phyloP scores from a whole-genome alignment of 768 basidiomycete species.

The Suillus clintonianus region DNA sequence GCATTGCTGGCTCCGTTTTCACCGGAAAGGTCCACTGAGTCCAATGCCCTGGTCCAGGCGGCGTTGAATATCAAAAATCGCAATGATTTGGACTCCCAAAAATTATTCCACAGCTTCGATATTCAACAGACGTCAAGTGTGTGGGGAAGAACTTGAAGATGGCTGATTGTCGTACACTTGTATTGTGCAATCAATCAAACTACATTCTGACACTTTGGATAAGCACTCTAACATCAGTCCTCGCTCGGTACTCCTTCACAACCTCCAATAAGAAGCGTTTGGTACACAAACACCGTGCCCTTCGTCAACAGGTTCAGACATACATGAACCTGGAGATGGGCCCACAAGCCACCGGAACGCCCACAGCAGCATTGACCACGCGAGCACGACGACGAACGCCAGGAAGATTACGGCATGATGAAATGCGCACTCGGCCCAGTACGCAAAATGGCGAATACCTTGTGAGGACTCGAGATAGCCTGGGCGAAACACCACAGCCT shows the following conservation, averaged over 20 bases:
- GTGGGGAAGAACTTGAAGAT: too few relatives aligned
- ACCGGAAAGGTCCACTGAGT: background rate
- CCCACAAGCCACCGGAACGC: conserved; percentile 20
- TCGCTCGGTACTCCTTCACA: background rate
- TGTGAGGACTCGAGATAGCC: conserved; percentile 30
- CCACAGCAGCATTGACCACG: conserved; percentile 21
- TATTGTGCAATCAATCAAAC: background rate
- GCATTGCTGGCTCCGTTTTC: conserved; percentile 1
- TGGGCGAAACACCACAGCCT: conserved; percentile 26
- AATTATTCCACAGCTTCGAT: too few relatives aligned
- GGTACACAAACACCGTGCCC: conserved; percentile 15
- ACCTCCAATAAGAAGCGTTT: conserved; percentile 1
- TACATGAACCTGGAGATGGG: conserved; percentile 22
- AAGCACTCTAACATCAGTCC: background rate
- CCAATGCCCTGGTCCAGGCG: too few relatives aligned
- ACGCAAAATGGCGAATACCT: conserved; percentile 38
- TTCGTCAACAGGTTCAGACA: conserved; percentile 29
- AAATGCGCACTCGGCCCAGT: conserved; percentile 37
- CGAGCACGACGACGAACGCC: conserved; percentile 14
- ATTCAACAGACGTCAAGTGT: too few relatives aligned
- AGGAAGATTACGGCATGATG: conserved; percentile 37
- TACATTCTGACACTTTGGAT: background rate
- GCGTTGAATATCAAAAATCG: too few relatives aligned
- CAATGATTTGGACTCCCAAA: too few relatives aligned
- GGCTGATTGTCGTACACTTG: too few relatives aligned